These are phyloP conservation scores for Parasarocladium wereldwijsianum DNA, from an alignment of 2,329 filamentous ascomycete genomes.

Conservation along the genomic window DNA sequence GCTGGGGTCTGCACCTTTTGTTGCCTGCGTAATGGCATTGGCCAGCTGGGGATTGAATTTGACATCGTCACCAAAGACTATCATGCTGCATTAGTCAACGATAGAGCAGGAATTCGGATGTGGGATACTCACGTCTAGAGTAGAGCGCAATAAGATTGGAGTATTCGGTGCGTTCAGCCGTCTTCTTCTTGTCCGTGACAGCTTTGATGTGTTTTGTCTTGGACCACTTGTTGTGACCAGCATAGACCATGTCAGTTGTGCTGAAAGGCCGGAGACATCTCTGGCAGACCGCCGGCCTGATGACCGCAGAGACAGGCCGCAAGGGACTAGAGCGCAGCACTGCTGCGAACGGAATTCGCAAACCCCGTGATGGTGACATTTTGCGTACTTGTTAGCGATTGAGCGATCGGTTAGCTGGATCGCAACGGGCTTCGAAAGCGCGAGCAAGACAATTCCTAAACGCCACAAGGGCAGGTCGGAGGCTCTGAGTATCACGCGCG, in stretches of 20 bases:
- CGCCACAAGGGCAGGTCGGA: too few relatives aligned
- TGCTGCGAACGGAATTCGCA: too few relatives aligned
- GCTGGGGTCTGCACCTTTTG: constrained; percentile 42
- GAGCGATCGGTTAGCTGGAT: neutral
- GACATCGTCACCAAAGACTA: constrained; percentile 63
- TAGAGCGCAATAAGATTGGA: constrained; percentile 60
- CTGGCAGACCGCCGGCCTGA: constrained; percentile 23
- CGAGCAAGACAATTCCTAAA: too few relatives aligned
- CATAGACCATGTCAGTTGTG: constrained; percentile 27
- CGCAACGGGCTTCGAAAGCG: neutral
- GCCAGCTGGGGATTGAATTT: constrained; percentile 64
- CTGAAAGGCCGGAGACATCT: constrained; percentile 34
- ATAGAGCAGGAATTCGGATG: neutral
- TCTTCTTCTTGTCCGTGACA: constrained; percentile 69
- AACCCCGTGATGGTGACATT: too few relatives aligned
- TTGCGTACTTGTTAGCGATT: too few relatives aligned
- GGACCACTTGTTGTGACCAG: constrained; percentile 87
- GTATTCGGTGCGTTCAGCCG: constrained; percentile 51
- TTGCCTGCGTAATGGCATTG: constrained; percentile 58
- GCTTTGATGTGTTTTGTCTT: constrained; percentile 95
- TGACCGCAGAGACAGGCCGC: too few relatives aligned
- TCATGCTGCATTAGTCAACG: neutral
- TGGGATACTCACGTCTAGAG: constrained; percentile 47
- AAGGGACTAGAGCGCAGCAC: too few relatives aligned
- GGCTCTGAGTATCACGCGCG: too few relatives aligned